Conservation (phyloP, 2,329 filamentous ascomycete genomes). For the Emydomyces testavorans region DNA sequence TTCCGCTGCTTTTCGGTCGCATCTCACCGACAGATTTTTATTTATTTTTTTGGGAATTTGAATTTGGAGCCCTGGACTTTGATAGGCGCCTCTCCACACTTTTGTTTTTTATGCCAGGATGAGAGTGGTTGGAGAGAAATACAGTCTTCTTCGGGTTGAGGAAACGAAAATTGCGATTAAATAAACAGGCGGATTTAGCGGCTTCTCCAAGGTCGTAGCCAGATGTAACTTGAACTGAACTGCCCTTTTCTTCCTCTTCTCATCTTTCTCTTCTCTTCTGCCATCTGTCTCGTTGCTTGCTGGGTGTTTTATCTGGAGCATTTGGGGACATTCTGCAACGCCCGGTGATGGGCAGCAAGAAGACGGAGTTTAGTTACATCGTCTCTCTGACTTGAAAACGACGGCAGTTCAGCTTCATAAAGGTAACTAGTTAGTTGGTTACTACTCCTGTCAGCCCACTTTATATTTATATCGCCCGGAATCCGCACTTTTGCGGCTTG, state of each 20-base stretch:
- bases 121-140: not conserved
- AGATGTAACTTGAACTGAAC: constrained; percentile 3
- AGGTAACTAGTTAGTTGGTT: not conserved
- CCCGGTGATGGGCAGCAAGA: not conserved
- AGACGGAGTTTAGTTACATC: constrained; percentile 4
- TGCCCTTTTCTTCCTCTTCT: constrained; percentile 1
- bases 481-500: constrained; percentile 7
- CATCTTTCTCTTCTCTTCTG: constrained; percentile 4
- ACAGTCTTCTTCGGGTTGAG: no score
- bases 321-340: not conserved
- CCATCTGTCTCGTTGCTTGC: no score
- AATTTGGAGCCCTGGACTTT: not conserved
- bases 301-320: no score
- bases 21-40: constrained; percentile 3
- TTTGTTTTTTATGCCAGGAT: not conserved
- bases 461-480: constrained; percentile 4
- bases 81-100: constrained; percentile 2
- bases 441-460: no score
- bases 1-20: not conserved
- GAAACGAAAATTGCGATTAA: not conserved
- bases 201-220: constrained; percentile 10
- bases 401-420: not conserved
- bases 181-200: constrained; percentile 7
- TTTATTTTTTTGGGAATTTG: not conserved
- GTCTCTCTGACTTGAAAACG: not conserved